Percentiles rank a stretch among this genome's conserved stretches.
phyloP scores from a whole-genome alignment of 1,284 basidiomycete genomes.

The Puccinia polysora region DNA sequence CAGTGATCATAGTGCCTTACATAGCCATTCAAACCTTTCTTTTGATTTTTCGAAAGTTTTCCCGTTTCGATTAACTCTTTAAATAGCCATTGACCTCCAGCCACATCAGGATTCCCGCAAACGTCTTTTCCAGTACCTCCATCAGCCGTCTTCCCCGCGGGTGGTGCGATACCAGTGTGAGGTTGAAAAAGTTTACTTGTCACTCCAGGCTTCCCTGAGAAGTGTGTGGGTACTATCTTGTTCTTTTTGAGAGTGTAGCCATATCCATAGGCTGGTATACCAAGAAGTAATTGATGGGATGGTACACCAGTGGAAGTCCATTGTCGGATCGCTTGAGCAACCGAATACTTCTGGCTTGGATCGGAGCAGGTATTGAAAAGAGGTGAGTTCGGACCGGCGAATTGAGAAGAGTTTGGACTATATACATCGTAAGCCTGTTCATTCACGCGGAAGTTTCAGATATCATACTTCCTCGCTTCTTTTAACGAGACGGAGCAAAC shows the following conservation, averaged over 20 bases:
- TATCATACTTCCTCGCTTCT: not conserved
- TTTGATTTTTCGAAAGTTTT: conserved; percentile 30
- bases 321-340: conserved; percentile 32
- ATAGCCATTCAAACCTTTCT: conserved; percentile 29
- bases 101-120: conserved; percentile 15
- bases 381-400: conserved; percentile 36
- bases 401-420: conserved; percentile 2
- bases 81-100: conserved; percentile 36
- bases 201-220: conserved; percentile 4
- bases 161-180: not conserved
- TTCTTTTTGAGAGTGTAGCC: conserved; percentile 1
- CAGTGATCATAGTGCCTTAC: conserved; percentile 27
- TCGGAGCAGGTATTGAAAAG: conserved; percentile 34
- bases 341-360: conserved; percentile 15
- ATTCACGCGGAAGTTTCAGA: not conserved
- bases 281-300: conserved; percentile 17
- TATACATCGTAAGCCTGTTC: conserved; percentile 38
- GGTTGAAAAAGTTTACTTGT: conserved; percentile 24
- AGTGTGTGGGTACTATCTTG: conserved; percentile 8
- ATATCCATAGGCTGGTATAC: conserved; percentile 39
- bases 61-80: conserved; percentile 22
- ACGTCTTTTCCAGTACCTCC: not conserved
- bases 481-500: not conserved
- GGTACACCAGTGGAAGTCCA: conserved; percentile 29
- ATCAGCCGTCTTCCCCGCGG: conserved; percentile 18